Conservation (phyloP, 164 flowering plant genomes). For the Vitis riparia region DNA sequence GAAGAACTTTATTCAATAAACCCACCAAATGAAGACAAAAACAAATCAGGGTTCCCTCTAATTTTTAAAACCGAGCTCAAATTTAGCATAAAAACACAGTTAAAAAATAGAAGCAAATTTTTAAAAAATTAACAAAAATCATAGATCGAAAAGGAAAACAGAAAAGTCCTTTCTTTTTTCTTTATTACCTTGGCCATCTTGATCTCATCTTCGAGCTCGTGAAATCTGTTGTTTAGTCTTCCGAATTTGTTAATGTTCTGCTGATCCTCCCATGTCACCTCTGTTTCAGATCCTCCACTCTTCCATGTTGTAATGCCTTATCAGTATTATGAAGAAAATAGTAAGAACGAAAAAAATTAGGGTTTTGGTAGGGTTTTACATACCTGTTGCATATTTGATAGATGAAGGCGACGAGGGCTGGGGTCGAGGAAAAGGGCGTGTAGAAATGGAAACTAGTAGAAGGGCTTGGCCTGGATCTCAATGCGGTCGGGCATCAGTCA, state of each 20-base stretch:
- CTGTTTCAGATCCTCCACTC: constrained; percentile 70
- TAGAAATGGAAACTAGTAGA: no score
- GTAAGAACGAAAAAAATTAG: background rate
- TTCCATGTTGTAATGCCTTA: background rate
- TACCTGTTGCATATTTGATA: background rate
- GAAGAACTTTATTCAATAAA: background rate
- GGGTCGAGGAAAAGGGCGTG: no score
- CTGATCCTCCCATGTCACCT: constrained; percentile 99
- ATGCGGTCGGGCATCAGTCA: no score
- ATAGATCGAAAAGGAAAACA: background rate
- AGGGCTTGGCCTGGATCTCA: no score
- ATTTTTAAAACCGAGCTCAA: background rate
- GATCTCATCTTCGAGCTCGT: constrained; percentile 93
- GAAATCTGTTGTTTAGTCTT: constrained; percentile 80
- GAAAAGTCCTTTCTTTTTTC: background rate
- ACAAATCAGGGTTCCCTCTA: background rate
- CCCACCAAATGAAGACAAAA: background rate
- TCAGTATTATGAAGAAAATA: background rate
- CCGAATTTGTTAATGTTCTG: constrained; percentile 92
- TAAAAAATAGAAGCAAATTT: no score
- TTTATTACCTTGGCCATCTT: constrained; percentile 66
- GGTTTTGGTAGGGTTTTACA: background rate
- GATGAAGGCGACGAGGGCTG: background rate
- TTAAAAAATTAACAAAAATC: background rate
- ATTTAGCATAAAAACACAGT: background rate